Conservation (phyloP, 2,329 filamentous ascomycete genomes). For the Colletotrichum echinochloae region DNA sequence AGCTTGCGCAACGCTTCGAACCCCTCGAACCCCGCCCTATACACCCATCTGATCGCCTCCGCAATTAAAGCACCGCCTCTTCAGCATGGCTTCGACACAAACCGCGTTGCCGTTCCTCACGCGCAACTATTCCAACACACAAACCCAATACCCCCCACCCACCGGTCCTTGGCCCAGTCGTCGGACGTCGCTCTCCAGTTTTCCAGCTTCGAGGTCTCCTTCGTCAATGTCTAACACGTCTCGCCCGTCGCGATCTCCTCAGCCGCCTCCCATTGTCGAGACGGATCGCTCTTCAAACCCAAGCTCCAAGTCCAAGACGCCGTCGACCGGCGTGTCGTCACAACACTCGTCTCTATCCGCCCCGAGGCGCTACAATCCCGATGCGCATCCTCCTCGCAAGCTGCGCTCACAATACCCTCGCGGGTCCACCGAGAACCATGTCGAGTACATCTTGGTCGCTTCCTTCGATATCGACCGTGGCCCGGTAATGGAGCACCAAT, state of each 20-base stretch:
- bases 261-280: constrained; percentile 60
- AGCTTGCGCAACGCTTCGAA: constrained; percentile 33
- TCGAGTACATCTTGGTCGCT: constrained; percentile 97
- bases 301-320: constrained; percentile 70
- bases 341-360: constrained; percentile 71
- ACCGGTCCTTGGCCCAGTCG: constrained; percentile 49
- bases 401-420: constrained; percentile 81
- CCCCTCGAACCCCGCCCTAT: constrained; percentile 16
- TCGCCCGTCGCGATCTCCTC: constrained; percentile 67
- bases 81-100: constrained; percentile 54
- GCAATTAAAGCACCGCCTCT: constrained; percentile 29
- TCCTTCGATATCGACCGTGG: constrained; percentile 97
- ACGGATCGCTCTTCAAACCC: constrained; percentile 69
- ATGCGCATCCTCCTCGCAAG: constrained; percentile 65
- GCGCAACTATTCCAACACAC: constrained; percentile 53
- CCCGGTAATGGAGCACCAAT: constrained; percentile 98
- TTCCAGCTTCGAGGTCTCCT: constrained; percentile 69
- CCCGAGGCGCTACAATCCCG: constrained; percentile 62
- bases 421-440: constrained; percentile 87
- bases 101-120: constrained; percentile 57
- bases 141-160: constrained; percentile 49
- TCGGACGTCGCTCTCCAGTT: constrained; percentile 73
- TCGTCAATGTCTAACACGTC: constrained; percentile 68
- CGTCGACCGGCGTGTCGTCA: constrained; percentile 67
- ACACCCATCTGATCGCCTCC: constrained; percentile 31